Base-by-base conservation (phyloP, 164 flowering plant species). In the Chimonanthus praecox region DNA sequence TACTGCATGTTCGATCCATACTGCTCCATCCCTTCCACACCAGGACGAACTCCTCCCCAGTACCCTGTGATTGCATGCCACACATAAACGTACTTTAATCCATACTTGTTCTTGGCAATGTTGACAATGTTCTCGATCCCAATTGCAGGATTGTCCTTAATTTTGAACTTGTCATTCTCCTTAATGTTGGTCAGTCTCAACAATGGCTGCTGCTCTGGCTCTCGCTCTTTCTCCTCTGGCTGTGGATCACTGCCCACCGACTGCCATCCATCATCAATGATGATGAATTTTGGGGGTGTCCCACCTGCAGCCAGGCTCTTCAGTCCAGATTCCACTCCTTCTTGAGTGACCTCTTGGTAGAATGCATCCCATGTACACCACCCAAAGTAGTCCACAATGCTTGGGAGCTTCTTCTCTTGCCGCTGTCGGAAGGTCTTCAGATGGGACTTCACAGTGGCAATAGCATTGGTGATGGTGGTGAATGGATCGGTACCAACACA, bases 341-440 rank as follows among this genome's bases (percentile, higher is more conserved):
- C 84, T 63, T 91, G 91, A 82, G 77, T 81, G n/a, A 90, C 91
- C 0, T 81, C 79, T 4, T 63, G 66, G 75, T 89, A 90, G 71
- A 90, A 90, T 44, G 92, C 95, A 84, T 89, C 95, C 92, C 92
- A 89, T 6, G 92, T 90, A 82, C 95, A 90, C 95, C 92, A 90
- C 68, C 92, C 95, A 80, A 90, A 90, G 81, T 85, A 88, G 68
- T 89, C 89, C 45, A 90, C 83, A 50, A 91, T 86, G 9, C 85
- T 86, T 0, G 99, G 98, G 58, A 95, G 75, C 63, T 85, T 89
- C 83, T 95, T 95, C 88, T 95, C 98, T 58, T 82, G 81, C 6
- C 94, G 84, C 72, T 80, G 90, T 64, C 89, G 86, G 80, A 95
- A 95, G 0, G 92, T 85, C 51, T 88, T 88, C 47, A 93, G 87